Evolutionary conservation across 495 filamentous ascomycete genomes (phyloP), one percentile per base, ranked within the genome.

Genomic region (Copromyces sp.): DNA sequence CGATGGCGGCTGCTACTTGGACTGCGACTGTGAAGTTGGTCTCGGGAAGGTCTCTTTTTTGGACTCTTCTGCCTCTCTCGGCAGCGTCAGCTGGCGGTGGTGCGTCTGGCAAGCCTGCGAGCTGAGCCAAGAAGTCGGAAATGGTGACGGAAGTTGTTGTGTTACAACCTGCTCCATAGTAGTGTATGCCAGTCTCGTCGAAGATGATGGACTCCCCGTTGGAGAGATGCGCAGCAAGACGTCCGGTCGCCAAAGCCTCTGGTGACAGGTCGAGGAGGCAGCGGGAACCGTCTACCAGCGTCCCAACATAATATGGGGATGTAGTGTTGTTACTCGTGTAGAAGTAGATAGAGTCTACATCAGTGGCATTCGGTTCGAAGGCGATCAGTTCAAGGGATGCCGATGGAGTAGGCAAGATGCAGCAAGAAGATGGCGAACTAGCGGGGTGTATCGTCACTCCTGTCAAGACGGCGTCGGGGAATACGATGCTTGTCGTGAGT

Each of bases 11-110:
- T 29, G 75, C 74, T 35, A 76, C 69, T 17, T 74, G 42, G 12
- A 78, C 69, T n/a, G 65, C 44, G 3, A 78, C 75, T 1, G 75
- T 77, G 35, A 78, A 78, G 69, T 74, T 75, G 9, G 73, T 72
- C 24, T 70, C 61, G 32, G 71, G 37, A 12, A 74, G 45, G 3
- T 74, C 45, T 32, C 65, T 20, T 14, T 24, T 68, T 65, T 5
- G 16, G 24, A 61, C 12, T 61, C 24, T 61, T 61, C 24, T 59
- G 20, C 24, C 24, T 29, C 47, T 29, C 0, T 8, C 20, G 6
- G 16, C 9, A 20, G 7, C 3, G 2, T 17, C 17, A 3, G 59
- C 39, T 35, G 40, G 9, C 4, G 12, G 32, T 2, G 68, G 53
- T 9, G 32, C 16, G 12, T 70, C n/a, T 5, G 61, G 69, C 32